Conservation (phyloP, 345 rosid genomes). For the Eucalyptus curtisii region DNA sequence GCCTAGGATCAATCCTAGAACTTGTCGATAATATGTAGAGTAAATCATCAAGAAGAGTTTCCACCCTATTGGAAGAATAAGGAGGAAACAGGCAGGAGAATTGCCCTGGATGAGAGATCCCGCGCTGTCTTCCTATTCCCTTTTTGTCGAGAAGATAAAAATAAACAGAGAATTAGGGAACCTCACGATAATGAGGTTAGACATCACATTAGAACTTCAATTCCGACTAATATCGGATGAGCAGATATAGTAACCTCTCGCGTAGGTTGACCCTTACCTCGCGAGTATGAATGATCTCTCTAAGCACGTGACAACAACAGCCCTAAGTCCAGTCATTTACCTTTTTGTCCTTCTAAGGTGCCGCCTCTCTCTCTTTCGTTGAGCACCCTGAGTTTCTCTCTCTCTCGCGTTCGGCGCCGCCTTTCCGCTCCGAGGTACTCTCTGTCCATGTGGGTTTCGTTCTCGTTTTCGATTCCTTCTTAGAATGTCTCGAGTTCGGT, state of each 20-base stretch:
- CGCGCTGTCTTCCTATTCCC: no score
- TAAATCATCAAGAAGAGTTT: neutral
- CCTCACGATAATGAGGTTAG: no score
- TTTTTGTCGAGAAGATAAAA: no score
- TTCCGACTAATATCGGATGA: no score
- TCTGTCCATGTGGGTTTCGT: neutral
- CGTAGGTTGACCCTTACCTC: no score
- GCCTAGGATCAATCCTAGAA: neutral
- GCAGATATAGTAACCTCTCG: no score
- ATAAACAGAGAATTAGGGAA: no score
- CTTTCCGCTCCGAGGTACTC: neutral
- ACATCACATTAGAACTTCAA: no score
- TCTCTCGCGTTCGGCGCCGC: neutral
- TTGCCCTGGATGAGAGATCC: no score
- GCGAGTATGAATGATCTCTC: constrained; percentile 25
- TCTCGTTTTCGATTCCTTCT: neutral
- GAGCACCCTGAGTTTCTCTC: rapidly evolving
- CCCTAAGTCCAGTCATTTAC: neutral
- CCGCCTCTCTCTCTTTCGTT: neutral
- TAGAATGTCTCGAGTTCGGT: neutral
- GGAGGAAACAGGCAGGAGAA: no score
- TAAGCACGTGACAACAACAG: constrained; percentile 24
- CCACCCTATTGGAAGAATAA: neutral
- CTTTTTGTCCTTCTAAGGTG: neutral
- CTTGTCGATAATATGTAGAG: neutral